Percentiles rank a stretch among this genome's conserved stretches.
Conservation (phyloP, 495 filamentous ascomycete species). For the Massariosphaeria phaeospora region DNA sequence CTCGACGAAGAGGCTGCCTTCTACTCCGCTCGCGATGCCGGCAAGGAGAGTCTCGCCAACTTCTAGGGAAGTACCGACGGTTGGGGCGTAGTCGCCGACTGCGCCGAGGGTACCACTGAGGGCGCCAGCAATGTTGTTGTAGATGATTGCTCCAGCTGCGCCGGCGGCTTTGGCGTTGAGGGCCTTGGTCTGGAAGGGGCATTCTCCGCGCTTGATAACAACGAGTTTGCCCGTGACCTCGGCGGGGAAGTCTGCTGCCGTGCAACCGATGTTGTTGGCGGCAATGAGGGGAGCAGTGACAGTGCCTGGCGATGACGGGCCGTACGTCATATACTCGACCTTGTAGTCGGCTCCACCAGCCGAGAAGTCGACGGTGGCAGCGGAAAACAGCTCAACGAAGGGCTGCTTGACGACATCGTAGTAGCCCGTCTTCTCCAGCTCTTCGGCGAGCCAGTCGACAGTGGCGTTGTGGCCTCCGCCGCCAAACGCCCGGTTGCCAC, state of each 20-base stretch:
- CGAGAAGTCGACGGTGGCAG: slow-evolving; percentile 30
- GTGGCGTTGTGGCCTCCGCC: slow-evolving; percentile 59
- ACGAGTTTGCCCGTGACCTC: slow-evolving; percentile 54
- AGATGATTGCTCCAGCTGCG: slow-evolving; percentile 56
- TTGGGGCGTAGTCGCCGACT: slow-evolving; percentile 48
- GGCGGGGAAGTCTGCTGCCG: slow-evolving; percentile 51
- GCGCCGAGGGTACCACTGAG: slow-evolving; percentile 56
- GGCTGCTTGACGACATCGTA: slow-evolving; percentile 58
- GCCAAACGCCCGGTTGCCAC: slow-evolving; percentile 57
- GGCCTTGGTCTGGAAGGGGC: slow-evolving; percentile 59
- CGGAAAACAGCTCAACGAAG: slow-evolving; percentile 46
- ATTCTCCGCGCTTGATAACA: slow-evolving; percentile 58
- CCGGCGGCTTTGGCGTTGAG: slow-evolving; percentile 54
- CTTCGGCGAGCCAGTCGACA: slow-evolving; percentile 56
- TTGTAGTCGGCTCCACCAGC: not conserved
- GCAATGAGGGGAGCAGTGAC: slow-evolving; percentile 45
- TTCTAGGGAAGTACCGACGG: slow-evolving; percentile 50
- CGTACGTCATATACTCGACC: slow-evolving; percentile 40
- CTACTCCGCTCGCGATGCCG: slow-evolving; percentile 39
- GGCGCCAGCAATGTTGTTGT: slow-evolving; percentile 57
- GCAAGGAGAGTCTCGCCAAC: slow-evolving; percentile 50
- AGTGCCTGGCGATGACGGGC: slow-evolving; percentile 49
- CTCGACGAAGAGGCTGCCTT: slow-evolving; percentile 38
- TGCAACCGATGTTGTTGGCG: slow-evolving; percentile 56
- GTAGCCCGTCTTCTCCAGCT: slow-evolving; percentile 49